These are phyloP conservation scores for Mycosphaerella arachidis DNA, from an alignment of 2,329 filamentous ascomycete genomes.

Conservation along the genomic window DNA sequence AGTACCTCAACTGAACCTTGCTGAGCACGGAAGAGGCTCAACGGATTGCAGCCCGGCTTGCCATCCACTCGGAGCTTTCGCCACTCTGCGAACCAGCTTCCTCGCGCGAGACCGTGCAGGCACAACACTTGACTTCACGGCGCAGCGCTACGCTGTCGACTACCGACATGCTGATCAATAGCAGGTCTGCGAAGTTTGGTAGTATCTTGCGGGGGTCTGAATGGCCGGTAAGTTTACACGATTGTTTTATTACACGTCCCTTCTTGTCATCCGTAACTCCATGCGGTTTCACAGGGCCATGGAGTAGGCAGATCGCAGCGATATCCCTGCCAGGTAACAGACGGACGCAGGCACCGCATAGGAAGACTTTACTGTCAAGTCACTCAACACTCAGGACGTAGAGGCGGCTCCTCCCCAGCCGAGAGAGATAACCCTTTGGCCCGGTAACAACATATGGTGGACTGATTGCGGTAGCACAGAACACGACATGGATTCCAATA, in stretches of 20 bases:
- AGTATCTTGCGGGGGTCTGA: background rate
- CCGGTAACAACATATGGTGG: background rate
- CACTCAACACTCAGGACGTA: background rate
- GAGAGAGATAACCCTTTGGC: background rate
- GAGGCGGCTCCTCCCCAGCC: background rate
- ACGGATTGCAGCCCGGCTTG: background rate
- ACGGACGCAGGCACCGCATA: background rate
- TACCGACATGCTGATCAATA: background rate
- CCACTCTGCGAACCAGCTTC: background rate
- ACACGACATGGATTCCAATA: background rate
- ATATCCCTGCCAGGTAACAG: background rate
- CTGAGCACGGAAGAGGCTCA: background rate
- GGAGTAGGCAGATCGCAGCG: background rate
- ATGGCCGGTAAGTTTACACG: background rate
- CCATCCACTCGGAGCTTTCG: no score
- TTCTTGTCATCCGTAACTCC: background rate
- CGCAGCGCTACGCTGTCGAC: background rate
- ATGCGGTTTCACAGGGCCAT: background rate
- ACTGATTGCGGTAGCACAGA: background rate
- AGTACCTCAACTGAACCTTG: background rate
- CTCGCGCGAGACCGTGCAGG: background rate
- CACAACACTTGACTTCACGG: background rate
- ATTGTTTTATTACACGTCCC: background rate
- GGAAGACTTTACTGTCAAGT: background rate
- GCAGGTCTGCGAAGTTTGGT: background rate